phyloP scores from a whole-genome alignment of 78 protist species.

The Cavenderia fasciculata region DNA sequence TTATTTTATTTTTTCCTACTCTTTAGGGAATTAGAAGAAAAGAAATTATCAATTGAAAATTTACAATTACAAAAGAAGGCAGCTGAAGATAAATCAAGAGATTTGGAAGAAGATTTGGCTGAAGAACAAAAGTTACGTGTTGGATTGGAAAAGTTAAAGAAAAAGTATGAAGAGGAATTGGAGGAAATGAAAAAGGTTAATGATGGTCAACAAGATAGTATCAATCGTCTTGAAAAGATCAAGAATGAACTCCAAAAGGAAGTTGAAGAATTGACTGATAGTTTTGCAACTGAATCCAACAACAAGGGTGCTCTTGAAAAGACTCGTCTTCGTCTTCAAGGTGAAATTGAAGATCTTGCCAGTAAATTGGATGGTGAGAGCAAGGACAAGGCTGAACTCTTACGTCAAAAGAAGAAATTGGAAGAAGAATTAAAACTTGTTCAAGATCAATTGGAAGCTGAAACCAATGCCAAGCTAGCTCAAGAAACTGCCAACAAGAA shows the following conservation, averaged over 20 bases:
- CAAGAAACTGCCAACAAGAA: slow-evolving; percentile 77
- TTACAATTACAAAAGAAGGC: slow-evolving; percentile 45
- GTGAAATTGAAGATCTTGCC: slow-evolving; percentile 68
- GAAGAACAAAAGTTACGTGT: slow-evolving; percentile 71
- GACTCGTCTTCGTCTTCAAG: slow-evolving; percentile 62
- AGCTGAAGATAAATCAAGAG: slow-evolving; percentile 68
- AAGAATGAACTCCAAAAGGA: slow-evolving; percentile 62
- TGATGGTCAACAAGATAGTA: slow-evolving; percentile 61
- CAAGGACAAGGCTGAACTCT: slow-evolving; percentile 59
- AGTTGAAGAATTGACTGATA: slow-evolving; percentile 73
- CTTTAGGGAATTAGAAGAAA: slow-evolving; percentile 71
- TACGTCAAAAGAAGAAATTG: slow-evolving; percentile 73
- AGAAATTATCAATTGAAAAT: slow-evolving; percentile 34
- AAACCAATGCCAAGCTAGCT: slow-evolving; percentile 59
- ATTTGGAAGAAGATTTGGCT: slow-evolving; percentile 71
- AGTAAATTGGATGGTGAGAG: slow-evolving; percentile 47
- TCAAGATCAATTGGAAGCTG: slow-evolving; percentile 47
- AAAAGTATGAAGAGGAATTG: slow-evolving; percentile 81
- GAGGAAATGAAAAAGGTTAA: slow-evolving; percentile 76
- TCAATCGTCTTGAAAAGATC: slow-evolving; percentile 75
- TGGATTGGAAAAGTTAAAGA: slow-evolving; percentile 77
- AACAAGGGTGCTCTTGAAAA: slow-evolving; percentile 83
- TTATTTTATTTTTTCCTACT: too few relatives aligned
- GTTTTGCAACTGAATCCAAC: slow-evolving; percentile 55
- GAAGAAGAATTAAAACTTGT: slow-evolving; percentile 79